phyloP scores from a whole-genome alignment of 1,139 yeast genomes.

The Hansenula anomala region DNA sequence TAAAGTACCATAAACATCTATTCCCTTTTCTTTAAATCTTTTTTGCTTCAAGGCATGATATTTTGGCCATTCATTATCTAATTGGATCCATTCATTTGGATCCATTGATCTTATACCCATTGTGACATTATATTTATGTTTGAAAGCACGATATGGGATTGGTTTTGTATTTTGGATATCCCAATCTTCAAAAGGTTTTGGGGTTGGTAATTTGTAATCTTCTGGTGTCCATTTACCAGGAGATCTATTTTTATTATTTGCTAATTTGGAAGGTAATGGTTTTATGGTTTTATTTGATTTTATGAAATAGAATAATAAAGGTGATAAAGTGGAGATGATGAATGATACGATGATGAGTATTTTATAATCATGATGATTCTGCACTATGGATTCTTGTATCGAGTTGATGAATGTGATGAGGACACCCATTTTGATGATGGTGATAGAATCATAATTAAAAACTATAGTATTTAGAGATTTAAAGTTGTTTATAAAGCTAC shows the following conservation, averaged over 20 bases:
- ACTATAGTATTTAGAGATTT: too few relatives aligned
- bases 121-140: slow-evolving; percentile 48
- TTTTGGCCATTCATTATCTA: slow-evolving; percentile 59
- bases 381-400: not conserved
- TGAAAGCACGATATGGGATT: slow-evolving; percentile 58
- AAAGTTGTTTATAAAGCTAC: too few relatives aligned
- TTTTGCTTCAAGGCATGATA: slow-evolving; percentile 48
- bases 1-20: slow-evolving; percentile 45
- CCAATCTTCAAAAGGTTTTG: slow-evolving; percentile 46
- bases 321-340: not conserved
- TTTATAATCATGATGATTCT: not conserved
- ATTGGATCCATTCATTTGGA: slow-evolving; percentile 56
- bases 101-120: slow-evolving; percentile 67
- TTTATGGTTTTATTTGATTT: slow-evolving; percentile 3
- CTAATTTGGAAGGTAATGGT: slow-evolving; percentile 27
- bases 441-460: too few relatives aligned
- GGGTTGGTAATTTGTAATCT: slow-evolving; percentile 42
- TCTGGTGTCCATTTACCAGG: slow-evolving; percentile 51
- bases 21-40: slow-evolving; percentile 42
- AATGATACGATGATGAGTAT: not conserved
- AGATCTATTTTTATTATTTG: slow-evolving; percentile 37
- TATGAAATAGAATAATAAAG: not conserved
- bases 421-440: not conserved
- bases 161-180: slow-evolving; percentile 46
- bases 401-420: not conserved